A percentile compares a stretch with the other conserved stretches of the same genome.
Conservation (phyloP, 2,329 filamentous ascomycete genomes). For the Cladosporium colombiae region DNA sequence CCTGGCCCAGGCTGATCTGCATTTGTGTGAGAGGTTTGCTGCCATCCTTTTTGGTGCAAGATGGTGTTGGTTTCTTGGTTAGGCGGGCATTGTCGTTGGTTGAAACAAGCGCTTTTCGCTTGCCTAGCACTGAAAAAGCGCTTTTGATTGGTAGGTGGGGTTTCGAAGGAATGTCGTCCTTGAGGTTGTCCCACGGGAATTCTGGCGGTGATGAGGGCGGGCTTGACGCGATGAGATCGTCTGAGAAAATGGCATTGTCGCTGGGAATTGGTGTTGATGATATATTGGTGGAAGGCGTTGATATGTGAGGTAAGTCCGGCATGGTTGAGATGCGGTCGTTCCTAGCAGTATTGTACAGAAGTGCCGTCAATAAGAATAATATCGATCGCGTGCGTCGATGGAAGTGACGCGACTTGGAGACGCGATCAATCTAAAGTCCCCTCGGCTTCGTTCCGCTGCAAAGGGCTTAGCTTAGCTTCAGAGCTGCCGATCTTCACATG, state of each 20-base stretch:
- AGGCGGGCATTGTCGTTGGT: slow-evolving; percentile 38
- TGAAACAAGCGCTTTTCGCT: slow-evolving; percentile 31
- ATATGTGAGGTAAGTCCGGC: background rate
- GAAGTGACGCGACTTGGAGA: slow-evolving; percentile 2
- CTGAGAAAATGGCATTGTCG: slow-evolving; percentile 30
- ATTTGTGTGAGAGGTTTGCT: slow-evolving; percentile 55
- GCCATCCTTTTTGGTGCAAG: slow-evolving; percentile 27
- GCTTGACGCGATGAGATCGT: slow-evolving; percentile 41
- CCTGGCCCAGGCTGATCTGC: slow-evolving; percentile 60
- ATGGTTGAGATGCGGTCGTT: background rate
- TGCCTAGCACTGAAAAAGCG: slow-evolving; percentile 37
- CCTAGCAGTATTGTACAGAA: background rate
- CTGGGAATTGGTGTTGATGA: slow-evolving; percentile 29
- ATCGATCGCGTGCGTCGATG: background rate
- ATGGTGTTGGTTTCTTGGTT: slow-evolving; percentile 28
- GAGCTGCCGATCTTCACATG: slow-evolving; percentile 18
- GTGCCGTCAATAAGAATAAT: background rate
- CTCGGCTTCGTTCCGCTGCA: background rate
- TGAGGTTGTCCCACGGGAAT: slow-evolving; percentile 40
- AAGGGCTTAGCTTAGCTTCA: background rate
- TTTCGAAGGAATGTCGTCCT: slow-evolving; percentile 17
- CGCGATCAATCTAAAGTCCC: slow-evolving; percentile 3
- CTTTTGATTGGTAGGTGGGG: slow-evolving; percentile 27
- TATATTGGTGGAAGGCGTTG: slow-evolving; percentile 4
- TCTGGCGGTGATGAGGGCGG: slow-evolving; percentile 56